These are phyloP conservation scores for Cordyceps militaris DNA, from an alignment of 2,329 filamentous ascomycete species.

Conservation along the genomic window DNA sequence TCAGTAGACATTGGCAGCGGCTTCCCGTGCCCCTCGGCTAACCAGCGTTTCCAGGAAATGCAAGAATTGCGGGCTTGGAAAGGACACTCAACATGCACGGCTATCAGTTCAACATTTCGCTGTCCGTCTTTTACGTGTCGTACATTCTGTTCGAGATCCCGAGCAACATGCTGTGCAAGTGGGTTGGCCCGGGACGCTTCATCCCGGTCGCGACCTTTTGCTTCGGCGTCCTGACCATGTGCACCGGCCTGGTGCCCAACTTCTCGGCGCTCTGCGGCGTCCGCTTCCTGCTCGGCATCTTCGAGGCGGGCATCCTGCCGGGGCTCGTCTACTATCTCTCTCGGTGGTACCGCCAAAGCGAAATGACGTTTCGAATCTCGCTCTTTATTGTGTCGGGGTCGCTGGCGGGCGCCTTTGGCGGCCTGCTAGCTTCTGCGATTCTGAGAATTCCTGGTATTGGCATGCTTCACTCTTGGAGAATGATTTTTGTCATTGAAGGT, in stretches of 20 bases:
- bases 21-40: neutral
- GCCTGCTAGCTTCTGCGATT: constrained; percentile 55
- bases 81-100: constrained; percentile 45
- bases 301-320: constrained; percentile 59
- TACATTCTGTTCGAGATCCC: constrained; percentile 63
- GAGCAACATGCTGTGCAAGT: constrained; percentile 55
- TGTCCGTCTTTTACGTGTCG: constrained; percentile 57
- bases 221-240: constrained; percentile 54
- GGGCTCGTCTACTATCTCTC: constrained; percentile 60
- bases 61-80: constrained; percentile 50
- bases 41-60: constrained; percentile 41
- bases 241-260: constrained; percentile 52
- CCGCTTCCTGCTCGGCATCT: constrained; percentile 52
- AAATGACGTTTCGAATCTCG: constrained; percentile 55
- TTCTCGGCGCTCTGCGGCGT: constrained; percentile 43
- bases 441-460: constrained; percentile 52
- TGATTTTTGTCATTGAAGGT: constrained; percentile 66
- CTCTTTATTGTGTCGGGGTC: constrained; percentile 61
- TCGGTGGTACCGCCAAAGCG: constrained; percentile 55
- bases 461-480: constrained; percentile 51
- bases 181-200: constrained; percentile 58
- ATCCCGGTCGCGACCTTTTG: constrained; percentile 50
- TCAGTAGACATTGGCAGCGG: constrained; percentile 22
- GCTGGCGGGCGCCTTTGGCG: constrained; percentile 60
- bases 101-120: constrained; percentile 55